Evolutionary conservation across 441 rosid genomes (phyloP), one percentile per base, ranked within the genome.

Genomic region (Mallotus japonicus): DNA sequence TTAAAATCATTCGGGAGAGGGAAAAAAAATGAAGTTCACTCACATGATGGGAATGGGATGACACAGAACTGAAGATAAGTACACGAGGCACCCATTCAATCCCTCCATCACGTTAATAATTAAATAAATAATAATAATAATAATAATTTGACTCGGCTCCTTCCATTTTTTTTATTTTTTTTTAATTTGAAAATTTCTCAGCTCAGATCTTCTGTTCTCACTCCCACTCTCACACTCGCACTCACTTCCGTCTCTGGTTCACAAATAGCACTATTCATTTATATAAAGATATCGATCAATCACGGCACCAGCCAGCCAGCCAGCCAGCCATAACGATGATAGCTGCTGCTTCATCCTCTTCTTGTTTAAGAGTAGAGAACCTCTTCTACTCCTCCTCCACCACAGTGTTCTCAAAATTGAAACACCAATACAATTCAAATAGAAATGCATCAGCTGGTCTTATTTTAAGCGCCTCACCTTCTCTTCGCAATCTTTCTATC

Each of bases 361-460:
- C 65, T 73, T 84, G 84, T 54, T 65, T 78, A 44, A 77, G 78
- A 83, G 67, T 86, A 1, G 88, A 88, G 44, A 63, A 70, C 66
- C 56, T 82, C 58, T 75, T 79, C 60, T 12, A 63, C 49, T 65
- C 65, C 16, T 75, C 78, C 60, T 12, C 68, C 49, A 62, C 67
- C 16, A 73, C 59, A 70, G 37, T 67, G 84, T 13, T 65, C 57
- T 62, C 55, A 77, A 61, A 40, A 10, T 71, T 57, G 22, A 11
- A 51, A 22, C 13, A 4, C 67, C 79, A 2, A 42, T 37, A 16
- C 83, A 3, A 57, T 79, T 34, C 77, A 55, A 70, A 71, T 15
- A 19, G 76, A 56, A 69, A 78, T 68, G 67, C 67, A 11, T 51
- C 79, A 28, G 32, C 32, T 28, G 32, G 32, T 60, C 73, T 28